Evolutionary conservation across 1,284 basidiomycete species (phyloP).

Genomic region (Pyrrhoderma noxium): DNA sequence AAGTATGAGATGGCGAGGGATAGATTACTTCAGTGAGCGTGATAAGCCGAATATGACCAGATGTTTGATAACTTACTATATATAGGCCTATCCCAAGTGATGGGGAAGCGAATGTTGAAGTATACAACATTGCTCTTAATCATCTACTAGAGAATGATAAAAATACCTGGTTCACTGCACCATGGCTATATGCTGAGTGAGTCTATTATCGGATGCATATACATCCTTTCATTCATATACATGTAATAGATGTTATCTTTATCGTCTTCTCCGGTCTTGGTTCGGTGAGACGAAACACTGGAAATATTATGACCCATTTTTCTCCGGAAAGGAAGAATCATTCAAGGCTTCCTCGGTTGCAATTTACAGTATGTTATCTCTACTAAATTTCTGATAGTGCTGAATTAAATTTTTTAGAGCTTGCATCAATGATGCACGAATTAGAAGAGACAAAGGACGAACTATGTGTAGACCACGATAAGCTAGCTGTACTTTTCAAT

Average conservation of each 20-base stretch:
- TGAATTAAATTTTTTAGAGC: slow-evolving; percentile 34
- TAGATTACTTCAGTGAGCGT: slow-evolving; percentile 59
- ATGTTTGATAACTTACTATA: not conserved
- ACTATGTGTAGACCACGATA: slow-evolving; percentile 41
- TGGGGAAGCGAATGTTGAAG: slow-evolving; percentile 55
- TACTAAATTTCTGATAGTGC: not conserved
- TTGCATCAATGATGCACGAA: slow-evolving; percentile 63
- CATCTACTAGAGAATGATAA: slow-evolving; percentile 41
- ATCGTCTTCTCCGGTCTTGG: slow-evolving; percentile 75
- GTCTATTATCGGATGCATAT: slow-evolving; percentile 21
- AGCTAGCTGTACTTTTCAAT: slow-evolving; percentile 61
- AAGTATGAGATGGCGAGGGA: slow-evolving; percentile 91
- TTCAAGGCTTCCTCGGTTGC: slow-evolving; percentile 77
- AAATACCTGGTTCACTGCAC: slow-evolving; percentile 84
- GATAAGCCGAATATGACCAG: slow-evolving; percentile 2
- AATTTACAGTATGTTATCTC: slow-evolving; percentile 54
- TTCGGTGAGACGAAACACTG: slow-evolving; percentile 70
- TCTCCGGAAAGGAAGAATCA: slow-evolving; percentile 71
- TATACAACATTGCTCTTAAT: slow-evolving; percentile 71
- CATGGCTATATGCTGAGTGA: slow-evolving; percentile 93
- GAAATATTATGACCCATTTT: slow-evolving; percentile 82
- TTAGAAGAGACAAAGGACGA: slow-evolving; percentile 43
- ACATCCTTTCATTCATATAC: not conserved
- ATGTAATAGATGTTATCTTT: slow-evolving; percentile 59
- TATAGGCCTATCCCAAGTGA: slow-evolving; percentile 64